These are phyloP conservation scores for Eucalyptus grandis DNA, from an alignment of 345 rosid species.

Conservation along the genomic window DNA sequence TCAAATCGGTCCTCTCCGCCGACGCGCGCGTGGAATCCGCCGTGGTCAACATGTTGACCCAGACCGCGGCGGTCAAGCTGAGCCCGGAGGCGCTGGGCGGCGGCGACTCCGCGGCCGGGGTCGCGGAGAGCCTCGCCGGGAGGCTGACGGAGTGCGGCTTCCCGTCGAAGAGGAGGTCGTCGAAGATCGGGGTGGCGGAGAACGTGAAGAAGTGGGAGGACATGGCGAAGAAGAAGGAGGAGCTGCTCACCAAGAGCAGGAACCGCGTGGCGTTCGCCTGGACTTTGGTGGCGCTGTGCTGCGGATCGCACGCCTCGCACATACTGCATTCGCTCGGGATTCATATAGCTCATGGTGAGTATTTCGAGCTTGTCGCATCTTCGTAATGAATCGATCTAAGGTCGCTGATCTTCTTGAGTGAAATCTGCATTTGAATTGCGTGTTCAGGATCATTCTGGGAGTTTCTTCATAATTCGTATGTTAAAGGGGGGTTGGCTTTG, in stretches of 20 bases:
- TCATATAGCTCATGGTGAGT: constrained; percentile 74
- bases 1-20: constrained; percentile 54
- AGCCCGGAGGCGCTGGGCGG: constrained; percentile 16
- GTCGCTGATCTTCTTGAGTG: neutral
- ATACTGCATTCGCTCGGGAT: constrained; percentile 78
- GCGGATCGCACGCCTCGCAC: constrained; percentile 90
- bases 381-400: neutral
- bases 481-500: constrained; percentile 74
- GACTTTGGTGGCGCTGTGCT: constrained; percentile 91
- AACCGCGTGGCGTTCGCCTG: constrained; percentile 86
- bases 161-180: constrained; percentile 56
- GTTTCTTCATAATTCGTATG: constrained; percentile 65
- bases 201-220: constrained; percentile 78
- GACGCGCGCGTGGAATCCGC: constrained; percentile 80
- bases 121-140: constrained; percentile 55
- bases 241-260: constrained; percentile 58
- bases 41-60: constrained; percentile 84
- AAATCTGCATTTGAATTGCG: neutral
- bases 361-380: neutral
- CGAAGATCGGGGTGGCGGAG: constrained; percentile 48
- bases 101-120: constrained; percentile 8
- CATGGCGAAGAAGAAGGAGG: constrained; percentile 69
- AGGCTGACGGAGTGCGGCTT: constrained; percentile 81
- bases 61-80: constrained; percentile 72
- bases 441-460: constrained; percentile 59